Base-by-base conservation (phyloP, 345 rosid genomes). In the Brassica juncea region DNA sequence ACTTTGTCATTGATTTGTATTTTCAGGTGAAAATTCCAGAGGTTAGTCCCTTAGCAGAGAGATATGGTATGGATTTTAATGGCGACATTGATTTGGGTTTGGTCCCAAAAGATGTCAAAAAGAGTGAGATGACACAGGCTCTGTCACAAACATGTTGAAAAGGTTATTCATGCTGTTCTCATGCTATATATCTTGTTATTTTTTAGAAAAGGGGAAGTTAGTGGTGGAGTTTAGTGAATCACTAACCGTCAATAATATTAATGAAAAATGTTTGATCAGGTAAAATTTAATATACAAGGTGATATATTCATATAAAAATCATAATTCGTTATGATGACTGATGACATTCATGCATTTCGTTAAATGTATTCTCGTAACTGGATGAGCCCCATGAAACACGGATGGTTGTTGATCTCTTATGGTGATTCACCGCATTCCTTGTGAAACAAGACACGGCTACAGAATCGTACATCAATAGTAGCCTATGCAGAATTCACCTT, bases 61-160 rank as follows among this genome's bases (percentile, higher is more conserved):
- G 71, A 25, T 68, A 73, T 44, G 62, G 39, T 25, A 61, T 68
- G 78, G 78, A 34, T 47, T 73, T 79, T 77, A 60, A 54, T 61
- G 69, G 75, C 70, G 74, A 74, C 61, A 63, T 32, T n/a, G 28
- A 69, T 69, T 61, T 71, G 42, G 75, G 42, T 72, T 69, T 39
- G 65, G 70, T 67, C 77, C 15, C 75, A 70, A 77, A 37, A 71
- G 71, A 65, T 77, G 28, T 72, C 19, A n/a, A 59, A 58, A 32
- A 66, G 54, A 78, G 64, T 68, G 78, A 68, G 52, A 72, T 78
- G 47, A 78, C 66, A 78, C 47, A 78, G 66, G 70, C 60, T 57
- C 81, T 66, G 39, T 21, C 42, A 15, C 44, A 54, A 25, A 71
- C 59, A 64, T 60, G 62, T 78, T 65, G n/a, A 58, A 60, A 73